Evolutionary conservation across 495 filamentous ascomycete species (phyloP).

Genomic region (Aspergillus bridgeri): DNA sequence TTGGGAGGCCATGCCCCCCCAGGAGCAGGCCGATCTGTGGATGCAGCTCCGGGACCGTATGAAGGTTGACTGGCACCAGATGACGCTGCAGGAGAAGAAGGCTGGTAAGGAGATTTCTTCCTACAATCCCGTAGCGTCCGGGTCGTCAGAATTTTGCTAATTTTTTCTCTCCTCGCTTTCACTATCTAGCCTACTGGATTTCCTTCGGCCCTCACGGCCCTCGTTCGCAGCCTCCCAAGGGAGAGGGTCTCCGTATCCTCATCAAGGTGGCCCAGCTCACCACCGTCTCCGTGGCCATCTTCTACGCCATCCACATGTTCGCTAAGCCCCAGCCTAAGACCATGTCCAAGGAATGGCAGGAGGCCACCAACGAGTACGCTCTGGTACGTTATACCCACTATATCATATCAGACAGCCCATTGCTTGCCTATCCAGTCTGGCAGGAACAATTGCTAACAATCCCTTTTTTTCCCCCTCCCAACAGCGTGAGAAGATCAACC

Average conservation of each 20-base stretch:
- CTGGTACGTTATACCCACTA: conserved; percentile 54
- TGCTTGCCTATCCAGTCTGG: not conserved
- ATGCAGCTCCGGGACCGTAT: conserved; percentile 96
- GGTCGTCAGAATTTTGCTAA: conserved; percentile 23
- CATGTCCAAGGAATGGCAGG: conserved; percentile 94
- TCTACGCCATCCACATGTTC: conserved; percentile 59
- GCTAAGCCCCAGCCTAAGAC: conserved; percentile 71
- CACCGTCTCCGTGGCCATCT: conserved; percentile 58
- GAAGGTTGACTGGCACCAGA: conserved; percentile 93
- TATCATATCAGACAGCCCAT: not conserved
- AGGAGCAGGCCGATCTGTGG: conserved; percentile 99
- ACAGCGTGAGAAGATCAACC: conserved; percentile 82
- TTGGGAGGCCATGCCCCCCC: conserved; percentile 94
- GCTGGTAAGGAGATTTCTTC: conserved; percentile 57
- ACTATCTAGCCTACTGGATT: conserved; percentile 86
- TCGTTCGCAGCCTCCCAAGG: conserved; percentile 73
- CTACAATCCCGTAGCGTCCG: not conserved
- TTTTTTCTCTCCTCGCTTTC: conserved; percentile 8
- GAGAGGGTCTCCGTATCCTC: conserved; percentile 72
- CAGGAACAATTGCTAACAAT: conserved; percentile 4
- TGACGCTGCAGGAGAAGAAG: conserved; percentile 97
- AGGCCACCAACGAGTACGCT: conserved; percentile 86
- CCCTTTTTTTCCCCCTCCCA: conserved; percentile 7
- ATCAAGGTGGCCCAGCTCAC: conserved; percentile 64
- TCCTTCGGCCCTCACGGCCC: conserved; percentile 96